Evolutionary conservation across 768 basidiomycete species (phyloP).

Genomic region (Kwoniella sp.): DNA sequence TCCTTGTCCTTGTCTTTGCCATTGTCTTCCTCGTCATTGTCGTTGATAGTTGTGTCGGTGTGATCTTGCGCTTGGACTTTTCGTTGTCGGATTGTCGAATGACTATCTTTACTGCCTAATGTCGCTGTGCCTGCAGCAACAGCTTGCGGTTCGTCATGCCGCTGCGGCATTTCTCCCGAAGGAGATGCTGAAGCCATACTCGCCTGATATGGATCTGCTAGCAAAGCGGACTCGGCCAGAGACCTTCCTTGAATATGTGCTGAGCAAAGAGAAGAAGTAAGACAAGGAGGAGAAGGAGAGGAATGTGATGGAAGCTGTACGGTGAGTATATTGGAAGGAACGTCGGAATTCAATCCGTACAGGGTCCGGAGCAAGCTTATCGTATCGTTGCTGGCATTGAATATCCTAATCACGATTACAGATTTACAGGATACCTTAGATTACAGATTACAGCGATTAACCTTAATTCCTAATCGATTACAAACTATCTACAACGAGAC

Average conservation of each 20-base stretch:
- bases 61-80: conserved; percentile 14
- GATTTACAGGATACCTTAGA: not conserved
- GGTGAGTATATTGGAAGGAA: no score
- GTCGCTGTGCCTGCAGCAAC: not conserved
- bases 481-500: no score
- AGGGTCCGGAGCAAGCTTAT: conserved; percentile 1
- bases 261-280: not conserved
- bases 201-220: no score
- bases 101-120: not conserved
- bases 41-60: not conserved
- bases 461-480: not conserved
- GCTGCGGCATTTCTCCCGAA: not conserved
- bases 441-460: not conserved
- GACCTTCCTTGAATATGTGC: no score
- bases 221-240: no score
- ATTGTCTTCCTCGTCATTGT: not conserved
- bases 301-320: not conserved
- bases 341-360: not conserved
- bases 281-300: not conserved
- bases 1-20: conserved; percentile 17
- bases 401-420: not conserved
- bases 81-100: conserved; percentile 28
- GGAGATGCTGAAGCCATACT: not conserved
- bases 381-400: not conserved
- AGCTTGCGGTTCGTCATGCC: not conserved